Percentiles rank a stretch among this genome's conserved stretches.
Conservation (phyloP, 2,329 filamentous ascomycete species). For the Hypomyces rosellus region DNA sequence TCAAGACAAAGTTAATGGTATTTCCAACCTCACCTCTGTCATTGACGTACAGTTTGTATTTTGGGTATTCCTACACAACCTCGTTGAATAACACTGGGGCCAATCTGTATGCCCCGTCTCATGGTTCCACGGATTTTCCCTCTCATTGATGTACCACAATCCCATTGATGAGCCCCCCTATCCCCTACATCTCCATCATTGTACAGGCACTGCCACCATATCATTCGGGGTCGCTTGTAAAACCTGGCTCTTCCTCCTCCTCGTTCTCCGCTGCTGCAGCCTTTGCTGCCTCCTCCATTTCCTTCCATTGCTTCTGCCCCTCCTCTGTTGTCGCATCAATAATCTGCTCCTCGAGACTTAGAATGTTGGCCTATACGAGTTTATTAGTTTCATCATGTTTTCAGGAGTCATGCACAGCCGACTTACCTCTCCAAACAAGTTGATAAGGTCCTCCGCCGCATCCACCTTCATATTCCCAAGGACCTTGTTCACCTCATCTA, state of each 20-base stretch:
- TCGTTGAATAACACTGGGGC: too few species aligned
- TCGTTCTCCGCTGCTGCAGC: slow-evolving; percentile 24
- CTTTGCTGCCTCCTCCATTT: slow-evolving; percentile 58
- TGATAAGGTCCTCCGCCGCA: slow-evolving; percentile 80
- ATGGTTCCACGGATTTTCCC: too few species aligned
- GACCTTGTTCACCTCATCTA: slow-evolving; percentile 57
- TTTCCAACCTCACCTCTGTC: too few species aligned
- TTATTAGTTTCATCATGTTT: too few species aligned
- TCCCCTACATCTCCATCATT: too few species aligned
- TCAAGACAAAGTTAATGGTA: too few species aligned
- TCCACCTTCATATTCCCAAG: slow-evolving; percentile 83
- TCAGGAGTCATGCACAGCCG: too few species aligned
- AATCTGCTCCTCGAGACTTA: slow-evolving; percentile 87
- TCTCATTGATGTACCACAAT: too few species aligned
- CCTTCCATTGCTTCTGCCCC: slow-evolving; percentile 69
- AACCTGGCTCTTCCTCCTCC: background rate
- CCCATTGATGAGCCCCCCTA: background rate
- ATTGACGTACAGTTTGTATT: too few species aligned
- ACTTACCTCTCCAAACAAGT: slow-evolving; percentile 64
- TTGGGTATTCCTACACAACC: too few species aligned
- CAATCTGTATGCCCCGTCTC: too few species aligned
- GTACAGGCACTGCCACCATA: too few species aligned
- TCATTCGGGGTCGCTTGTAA: slow-evolving; percentile 9
- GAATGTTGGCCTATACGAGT: slow-evolving; percentile 60
- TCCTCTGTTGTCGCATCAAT: slow-evolving; percentile 92